A percentile compares a stretch with the other conserved stretches of the same genome.
phyloP scores from a whole-genome alignment of 306 rosid species.

The Cucurbita pepo region DNA sequence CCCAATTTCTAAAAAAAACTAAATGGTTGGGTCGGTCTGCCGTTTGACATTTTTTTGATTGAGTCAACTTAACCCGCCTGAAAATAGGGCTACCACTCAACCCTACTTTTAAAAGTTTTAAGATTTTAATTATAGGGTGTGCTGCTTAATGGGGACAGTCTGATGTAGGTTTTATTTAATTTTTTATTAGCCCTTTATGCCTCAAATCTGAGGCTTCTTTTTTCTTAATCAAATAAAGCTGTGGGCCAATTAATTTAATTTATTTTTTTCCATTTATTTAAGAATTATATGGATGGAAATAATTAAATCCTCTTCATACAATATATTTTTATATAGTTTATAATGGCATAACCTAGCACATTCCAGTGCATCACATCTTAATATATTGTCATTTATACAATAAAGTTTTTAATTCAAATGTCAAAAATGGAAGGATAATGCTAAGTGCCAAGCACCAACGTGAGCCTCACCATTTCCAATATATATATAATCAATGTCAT shows the following conservation, averaged over 20 bases:
- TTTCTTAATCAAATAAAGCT: background rate
- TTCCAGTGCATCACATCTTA: slow-evolving; percentile 2
- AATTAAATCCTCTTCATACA: background rate
- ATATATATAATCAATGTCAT: background rate
- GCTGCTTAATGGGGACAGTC: background rate
- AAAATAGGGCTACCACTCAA: too few relatives aligned
- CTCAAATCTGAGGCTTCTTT: background rate
- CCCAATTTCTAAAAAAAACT: too few relatives aligned
- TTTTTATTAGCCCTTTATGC: background rate
- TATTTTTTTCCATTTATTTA: background rate
- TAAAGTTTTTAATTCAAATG: slow-evolving; percentile 2
- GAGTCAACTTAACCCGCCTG: too few relatives aligned
- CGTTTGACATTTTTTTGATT: too few relatives aligned
- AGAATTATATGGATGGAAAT: background rate
- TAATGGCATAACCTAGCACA: background rate
- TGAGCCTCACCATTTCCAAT: slow-evolving; percentile 2
- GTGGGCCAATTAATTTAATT: background rate
- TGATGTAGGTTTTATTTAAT: background rate
- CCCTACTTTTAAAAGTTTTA: too few relatives aligned
- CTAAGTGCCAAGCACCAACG: background rate
- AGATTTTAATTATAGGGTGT: too few relatives aligned
- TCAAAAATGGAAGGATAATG: slow-evolving; percentile 1
- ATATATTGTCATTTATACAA: background rate
- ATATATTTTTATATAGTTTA: background rate
- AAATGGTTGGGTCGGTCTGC: too few relatives aligned